Base-by-base conservation (phyloP, 495 filamentous ascomycete species). In the Eremomyces bilateralis region DNA sequence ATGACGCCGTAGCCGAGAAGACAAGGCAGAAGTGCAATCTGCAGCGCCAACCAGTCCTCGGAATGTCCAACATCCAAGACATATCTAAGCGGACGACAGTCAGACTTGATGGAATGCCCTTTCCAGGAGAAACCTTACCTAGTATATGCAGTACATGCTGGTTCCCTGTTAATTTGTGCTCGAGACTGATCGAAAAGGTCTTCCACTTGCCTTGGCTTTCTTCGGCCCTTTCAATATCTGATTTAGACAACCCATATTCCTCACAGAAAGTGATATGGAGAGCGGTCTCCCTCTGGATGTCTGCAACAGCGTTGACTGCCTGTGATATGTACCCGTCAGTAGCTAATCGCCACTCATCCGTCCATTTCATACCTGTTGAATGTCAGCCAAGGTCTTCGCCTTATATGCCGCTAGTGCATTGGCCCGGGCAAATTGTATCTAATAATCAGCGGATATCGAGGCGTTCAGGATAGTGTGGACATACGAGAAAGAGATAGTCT, bases 31-130 rank as follows among this genome's bases (percentile, higher is more conserved):
- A 91, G 62, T 3, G 79, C 71, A 33, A 91, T 56, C 45, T 91
- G 80, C 15, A 94, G 62, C 15, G 67, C 81, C 29, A 92, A 57
- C 70, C 71, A 83, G 52, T 88, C 80, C 46, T 83, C 70, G 4
- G 77, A 80, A 38, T 83, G 71, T 15, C 83, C 84, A 13, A 91
- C 67, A 47, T 94, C 84, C 16, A 94, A 68, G 15, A 90, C 73
- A 50, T 82, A 88, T 62, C 79, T 72, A 37, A n/a, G 16, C 10
- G 11, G 6, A 19, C 25, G 20, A 17, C 16, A 8, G 10, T 27
- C 1, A 1, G 20, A 35, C 4, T 8, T 4, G 21, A 27, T 31
- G 4, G 37, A 41, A 20, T 37, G 25, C 13, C 34, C 12, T 16
- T 19, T 3, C 44, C 16, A 43, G 18, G 33, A 12, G 33, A 33